Percentiles rank a stretch among this genome's conserved stretches.
phyloP scores from a whole-genome alignment of 2,329 filamentous ascomycete genomes.

The Pseudogymnoascus sp. region DNA sequence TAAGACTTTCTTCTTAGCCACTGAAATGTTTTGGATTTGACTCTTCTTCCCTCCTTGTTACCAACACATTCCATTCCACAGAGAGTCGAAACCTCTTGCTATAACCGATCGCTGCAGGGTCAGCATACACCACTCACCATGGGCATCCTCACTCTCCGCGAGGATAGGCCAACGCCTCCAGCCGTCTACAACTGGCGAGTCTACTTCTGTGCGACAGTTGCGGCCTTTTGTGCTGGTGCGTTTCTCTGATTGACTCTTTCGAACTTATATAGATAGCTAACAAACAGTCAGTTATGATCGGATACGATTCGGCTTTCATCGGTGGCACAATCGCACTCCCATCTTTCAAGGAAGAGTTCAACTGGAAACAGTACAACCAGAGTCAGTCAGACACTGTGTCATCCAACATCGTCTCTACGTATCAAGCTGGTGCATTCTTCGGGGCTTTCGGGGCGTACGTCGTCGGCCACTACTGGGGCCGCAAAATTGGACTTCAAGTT shows the following conservation, averaged over 20 bases:
- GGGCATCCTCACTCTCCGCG: slow-evolving; percentile 41
- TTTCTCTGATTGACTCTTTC: slow-evolving; percentile 37
- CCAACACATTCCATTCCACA: background rate
- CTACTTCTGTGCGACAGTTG: slow-evolving; percentile 44
- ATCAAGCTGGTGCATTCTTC: slow-evolving; percentile 79
- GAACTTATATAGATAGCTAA: background rate
- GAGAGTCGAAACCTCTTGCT: background rate
- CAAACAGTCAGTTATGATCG: background rate
- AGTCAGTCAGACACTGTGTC: slow-evolving; percentile 49
- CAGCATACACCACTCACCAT: slow-evolving; percentile 15
- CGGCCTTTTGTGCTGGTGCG: slow-evolving; percentile 48
- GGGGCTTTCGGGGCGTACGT: slow-evolving; percentile 63
- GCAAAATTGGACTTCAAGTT: slow-evolving; percentile 53
- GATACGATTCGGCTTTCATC: slow-evolving; percentile 63
- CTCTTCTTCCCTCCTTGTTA: background rate
- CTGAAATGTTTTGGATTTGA: slow-evolving; percentile 8
- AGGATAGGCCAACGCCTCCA: slow-evolving; percentile 48
- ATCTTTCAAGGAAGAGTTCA: slow-evolving; percentile 62
- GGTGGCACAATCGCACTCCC: slow-evolving; percentile 64
- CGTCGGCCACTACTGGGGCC: slow-evolving; percentile 57
- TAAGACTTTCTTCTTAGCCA: background rate
- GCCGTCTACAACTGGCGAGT: slow-evolving; percentile 54
- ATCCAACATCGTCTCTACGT: slow-evolving; percentile 71
- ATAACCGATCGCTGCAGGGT: background rate
- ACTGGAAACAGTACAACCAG: slow-evolving; percentile 42